Base-by-base conservation (phyloP, 75 land plant genomes). In the Sequoiadendron giganteum region DNA sequence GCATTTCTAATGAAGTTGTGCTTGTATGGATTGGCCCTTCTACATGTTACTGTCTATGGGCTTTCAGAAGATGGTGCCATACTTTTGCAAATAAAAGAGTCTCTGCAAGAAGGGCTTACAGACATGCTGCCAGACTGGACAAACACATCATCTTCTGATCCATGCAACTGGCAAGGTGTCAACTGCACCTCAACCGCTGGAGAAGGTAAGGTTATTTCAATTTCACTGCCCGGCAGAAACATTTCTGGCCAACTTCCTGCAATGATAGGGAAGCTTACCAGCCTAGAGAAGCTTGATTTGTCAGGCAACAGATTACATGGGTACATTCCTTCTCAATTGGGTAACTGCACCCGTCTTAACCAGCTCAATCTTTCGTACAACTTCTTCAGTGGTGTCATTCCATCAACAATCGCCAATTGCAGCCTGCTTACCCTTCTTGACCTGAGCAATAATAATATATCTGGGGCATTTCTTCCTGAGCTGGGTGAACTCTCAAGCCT, bases 81-180 rank as follows among this genome's bases (percentile, higher is more conserved):
- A 8, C 81, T 78, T 32, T 39, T 78, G 92, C 91, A 89, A 79
- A 83, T 65, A 83, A 88, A 40, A 36, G 56, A 87, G 1, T 40
- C 89, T 36, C 70, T 90, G 5, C 43, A 86, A 14, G 55, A 84
- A 70, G 68, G 25, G 21, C 49, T 85, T 10, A 16, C 86, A 10
- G 54, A 88, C 28, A 13, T 21, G 7, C 55, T 32, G 56, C 36
- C 89, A 88, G 55, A 52, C 82, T 65, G 88, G 91, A 72, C 11
- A 21, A 84, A 45, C 34, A 52, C 39, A 49, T 36, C 38, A 36
- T 36, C 38, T 70, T 32, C 86, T 58, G 86, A 65, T 48, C 89
- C 88, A 75, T 93, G 93, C 91, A 91, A 80, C 48, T 93, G 95
- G 95, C 88, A 86, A 54, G 92, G 91, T 16, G 88, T 93, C 65